A percentile compares a stretch with the other conserved stretches of the same genome.
These are phyloP conservation scores for Strigomonas culicis DNA, from an alignment of 208 protist genomes.

Conservation along the genomic window DNA sequence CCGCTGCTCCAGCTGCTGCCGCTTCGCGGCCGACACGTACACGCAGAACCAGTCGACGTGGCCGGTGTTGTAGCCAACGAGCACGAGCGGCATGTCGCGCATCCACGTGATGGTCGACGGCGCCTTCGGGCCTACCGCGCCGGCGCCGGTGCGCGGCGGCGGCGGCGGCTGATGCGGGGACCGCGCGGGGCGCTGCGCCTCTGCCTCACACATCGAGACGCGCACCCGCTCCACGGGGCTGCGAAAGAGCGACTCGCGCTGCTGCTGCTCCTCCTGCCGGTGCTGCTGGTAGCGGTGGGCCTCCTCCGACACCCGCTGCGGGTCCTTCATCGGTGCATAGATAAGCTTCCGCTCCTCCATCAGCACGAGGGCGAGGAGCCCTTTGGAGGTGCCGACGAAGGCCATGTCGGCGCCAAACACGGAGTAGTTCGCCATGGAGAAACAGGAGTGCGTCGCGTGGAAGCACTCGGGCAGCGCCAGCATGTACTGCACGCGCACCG, in stretches of 20 bases:
- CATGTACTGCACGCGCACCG: slow-evolving; percentile 35
- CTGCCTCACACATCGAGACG: neutral
- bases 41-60: slow-evolving; percentile 78
- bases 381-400: slow-evolving; percentile 52
- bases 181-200: neutral
- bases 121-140: no score
- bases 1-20: slow-evolving; percentile 22
- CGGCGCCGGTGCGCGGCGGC: no score
- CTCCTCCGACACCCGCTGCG: slow-evolving; percentile 26
- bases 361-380: slow-evolving; percentile 51
- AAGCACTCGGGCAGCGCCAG: slow-evolving; percentile 55
- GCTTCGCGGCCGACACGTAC: slow-evolving; percentile 23
- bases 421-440: slow-evolving; percentile 70
- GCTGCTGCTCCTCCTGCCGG: slow-evolving; percentile 2
- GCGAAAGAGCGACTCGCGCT: slow-evolving; percentile 3
- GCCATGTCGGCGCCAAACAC: slow-evolving; percentile 67
- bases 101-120: slow-evolving; percentile 86
- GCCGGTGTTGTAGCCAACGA: slow-evolving; percentile 69
- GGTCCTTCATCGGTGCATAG: slow-evolving; percentile 41
- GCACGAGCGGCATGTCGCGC: slow-evolving; percentile 69
- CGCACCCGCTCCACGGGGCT: neutral
- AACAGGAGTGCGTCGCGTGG: slow-evolving; percentile 44
- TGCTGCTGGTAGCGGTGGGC: slow-evolving; percentile 14
- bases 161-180: neutral
- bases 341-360: slow-evolving; percentile 32